Conservation (phyloP, 192 early-diverging fungal genomes). For the Backusella sp. region DNA sequence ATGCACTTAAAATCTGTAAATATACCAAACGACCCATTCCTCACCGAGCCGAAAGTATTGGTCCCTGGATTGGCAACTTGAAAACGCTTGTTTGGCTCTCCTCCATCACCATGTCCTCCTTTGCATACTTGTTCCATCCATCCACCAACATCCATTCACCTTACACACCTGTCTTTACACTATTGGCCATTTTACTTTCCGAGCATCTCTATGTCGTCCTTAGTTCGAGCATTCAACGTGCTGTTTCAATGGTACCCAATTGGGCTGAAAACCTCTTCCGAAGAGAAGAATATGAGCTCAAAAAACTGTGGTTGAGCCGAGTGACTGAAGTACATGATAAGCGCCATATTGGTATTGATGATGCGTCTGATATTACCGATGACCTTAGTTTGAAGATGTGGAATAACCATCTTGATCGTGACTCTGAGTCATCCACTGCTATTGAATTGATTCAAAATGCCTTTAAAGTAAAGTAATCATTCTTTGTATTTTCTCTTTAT, state of each 20-base stretch:
- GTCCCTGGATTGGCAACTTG: conserved; percentile 40
- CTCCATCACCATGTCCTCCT: conserved; percentile 58
- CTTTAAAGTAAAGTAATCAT: conserved; percentile 3
- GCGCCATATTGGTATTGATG: background rate
- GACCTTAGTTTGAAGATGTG: background rate
- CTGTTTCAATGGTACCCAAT: conserved; percentile 24
- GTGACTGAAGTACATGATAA: conserved; percentile 9
- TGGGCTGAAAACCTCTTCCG: conserved; percentile 31
- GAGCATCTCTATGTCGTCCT: conserved; percentile 39
- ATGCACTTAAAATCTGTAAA: conserved; percentile 88
- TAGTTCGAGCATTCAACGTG: conserved; percentile 16
- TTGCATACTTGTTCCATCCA: conserved; percentile 53
- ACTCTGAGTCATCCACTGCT: background rate
- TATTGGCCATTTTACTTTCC: conserved; percentile 33
- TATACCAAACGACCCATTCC: conserved; percentile 50
- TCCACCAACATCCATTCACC: conserved; percentile 33
- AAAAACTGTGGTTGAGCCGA: conserved; percentile 33
- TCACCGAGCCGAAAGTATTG: conserved; percentile 32
- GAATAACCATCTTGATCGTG: background rate
- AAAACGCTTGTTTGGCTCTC: conserved; percentile 51
- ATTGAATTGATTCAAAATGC: background rate
- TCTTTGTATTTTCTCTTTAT: background rate
- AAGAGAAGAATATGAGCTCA: conserved; percentile 38
- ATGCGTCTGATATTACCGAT: conserved; percentile 2
- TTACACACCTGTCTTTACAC: conserved; percentile 29